These are phyloP conservation scores for Bremia lactucae DNA, from an alignment of 352 stramenopile genomes.

Conservation along the genomic window DNA sequence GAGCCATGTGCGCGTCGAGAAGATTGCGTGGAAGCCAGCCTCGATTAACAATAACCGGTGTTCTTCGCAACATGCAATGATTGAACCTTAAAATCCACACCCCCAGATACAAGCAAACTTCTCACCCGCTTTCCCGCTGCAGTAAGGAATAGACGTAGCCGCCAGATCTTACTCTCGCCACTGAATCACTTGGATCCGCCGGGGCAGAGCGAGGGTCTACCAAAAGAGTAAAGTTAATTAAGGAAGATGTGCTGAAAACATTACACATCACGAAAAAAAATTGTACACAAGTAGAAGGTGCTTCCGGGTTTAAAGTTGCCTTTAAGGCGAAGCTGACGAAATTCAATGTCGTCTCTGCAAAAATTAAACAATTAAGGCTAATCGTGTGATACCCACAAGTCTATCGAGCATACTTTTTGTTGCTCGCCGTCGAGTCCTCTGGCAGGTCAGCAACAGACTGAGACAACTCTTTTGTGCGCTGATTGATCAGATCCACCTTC, in stretches of 20 bases:
- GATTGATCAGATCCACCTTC: conserved; percentile 82
- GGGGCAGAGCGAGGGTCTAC: conserved; percentile 73
- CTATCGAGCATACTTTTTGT: conserved; percentile 31
- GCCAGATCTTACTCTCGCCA: conserved; percentile 69
- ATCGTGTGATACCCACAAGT: not conserved
- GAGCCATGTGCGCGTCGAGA: conserved; percentile 56
- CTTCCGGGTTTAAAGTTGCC: conserved; percentile 57
- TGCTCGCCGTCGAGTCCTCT: conserved; percentile 40
- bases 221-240: not conserved
- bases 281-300: conserved; percentile 75
- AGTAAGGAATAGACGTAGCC: conserved; percentile 82
- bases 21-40: conserved; percentile 73
- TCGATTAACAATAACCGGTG: conserved; percentile 77
- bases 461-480: conserved; percentile 68
- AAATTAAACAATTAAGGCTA: not conserved
- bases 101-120: not conserved
- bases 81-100: not conserved
- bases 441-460: conserved; percentile 52
- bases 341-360: conserved; percentile 66
- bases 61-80: conserved; percentile 22
- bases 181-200: conserved; percentile 61
- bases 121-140: conserved; percentile 53
- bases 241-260: not conserved
- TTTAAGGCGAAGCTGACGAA: conserved; percentile 56
- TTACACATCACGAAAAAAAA: not conserved